Evolutionary conservation across 495 filamentous ascomycete species (phyloP).

Genomic region (Beverwykella pulmonaria): DNA sequence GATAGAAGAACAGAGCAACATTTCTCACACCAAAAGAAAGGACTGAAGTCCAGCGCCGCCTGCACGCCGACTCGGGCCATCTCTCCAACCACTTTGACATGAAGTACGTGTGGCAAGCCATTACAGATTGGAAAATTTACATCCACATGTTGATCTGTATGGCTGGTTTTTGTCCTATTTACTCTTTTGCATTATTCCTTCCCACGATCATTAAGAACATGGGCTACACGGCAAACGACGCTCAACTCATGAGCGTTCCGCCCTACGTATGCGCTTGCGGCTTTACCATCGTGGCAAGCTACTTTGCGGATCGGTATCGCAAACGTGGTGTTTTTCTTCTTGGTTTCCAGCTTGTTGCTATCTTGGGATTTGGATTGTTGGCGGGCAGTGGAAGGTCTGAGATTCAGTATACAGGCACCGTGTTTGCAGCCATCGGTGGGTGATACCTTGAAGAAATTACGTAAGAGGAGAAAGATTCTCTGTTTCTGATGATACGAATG

Average conservation of each 20-base stretch:
- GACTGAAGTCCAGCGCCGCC: conserved; percentile 70
- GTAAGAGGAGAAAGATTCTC: too few relatives aligned
- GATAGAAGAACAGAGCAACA: conserved; percentile 65
- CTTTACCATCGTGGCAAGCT: conserved; percentile 75
- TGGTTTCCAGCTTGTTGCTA: conserved; percentile 62
- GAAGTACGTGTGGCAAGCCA: conserved; percentile 70
- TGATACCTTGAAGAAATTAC: not conserved
- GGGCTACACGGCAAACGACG: conserved; percentile 68
- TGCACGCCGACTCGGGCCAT: conserved; percentile 71
- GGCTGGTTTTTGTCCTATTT: conserved; percentile 62
- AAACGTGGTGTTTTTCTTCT: conserved; percentile 73
- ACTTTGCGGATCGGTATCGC: conserved; percentile 76
- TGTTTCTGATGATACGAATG: not conserved
- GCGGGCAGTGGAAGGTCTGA: conserved; percentile 60
- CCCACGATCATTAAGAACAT: conserved; percentile 79
- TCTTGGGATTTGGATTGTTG: conserved; percentile 75
- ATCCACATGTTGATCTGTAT: conserved; percentile 52
- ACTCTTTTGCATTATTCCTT: conserved; percentile 90
- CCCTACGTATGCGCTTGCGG: conserved; percentile 81
- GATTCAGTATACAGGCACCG: conserved; percentile 78
- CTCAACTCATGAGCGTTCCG: conserved; percentile 84
- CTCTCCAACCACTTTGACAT: conserved; percentile 77
- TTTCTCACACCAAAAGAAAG: conserved; percentile 77
- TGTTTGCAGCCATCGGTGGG: conserved; percentile 75
- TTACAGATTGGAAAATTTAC: conserved; percentile 89